A percentile compares a stretch with the other conserved stretches of the same genome.
These are phyloP conservation scores for Malus fusca DNA, from an alignment of 306 rosid species.

Conservation along the genomic window DNA sequence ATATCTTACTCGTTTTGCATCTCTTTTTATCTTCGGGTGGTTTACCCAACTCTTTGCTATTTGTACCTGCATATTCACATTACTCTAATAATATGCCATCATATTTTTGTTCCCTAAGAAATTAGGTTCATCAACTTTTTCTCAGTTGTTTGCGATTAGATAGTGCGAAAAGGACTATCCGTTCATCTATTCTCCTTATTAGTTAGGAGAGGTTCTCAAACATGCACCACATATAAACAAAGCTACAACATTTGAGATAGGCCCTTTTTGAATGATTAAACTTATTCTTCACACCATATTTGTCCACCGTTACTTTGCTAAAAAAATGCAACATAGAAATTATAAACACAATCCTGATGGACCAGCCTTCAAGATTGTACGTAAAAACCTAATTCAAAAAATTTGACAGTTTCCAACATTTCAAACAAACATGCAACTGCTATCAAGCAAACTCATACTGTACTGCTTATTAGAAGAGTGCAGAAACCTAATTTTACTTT, in stretches of 20 bases:
- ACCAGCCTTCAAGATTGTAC: too few species aligned
- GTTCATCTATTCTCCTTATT: neutral
- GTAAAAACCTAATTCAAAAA: neutral
- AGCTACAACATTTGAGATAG: neutral
- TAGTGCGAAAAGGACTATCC: neutral
- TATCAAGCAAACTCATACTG: neutral
- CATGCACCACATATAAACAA: neutral
- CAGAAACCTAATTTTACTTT: neutral
- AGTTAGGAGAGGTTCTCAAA: neutral
- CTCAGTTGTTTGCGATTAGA: neutral
- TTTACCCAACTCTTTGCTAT: neutral
- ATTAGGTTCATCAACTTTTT: neutral
- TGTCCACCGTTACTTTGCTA: neutral
- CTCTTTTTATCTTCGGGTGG: neutral
- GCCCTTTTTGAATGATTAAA: neutral
- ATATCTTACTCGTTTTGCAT: conserved; percentile 1
- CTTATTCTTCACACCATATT: neutral
- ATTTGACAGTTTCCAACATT: neutral
- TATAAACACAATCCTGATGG: too few species aligned
- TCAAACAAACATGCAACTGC: neutral
- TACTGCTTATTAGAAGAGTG: neutral
- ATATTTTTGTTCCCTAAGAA: neutral
- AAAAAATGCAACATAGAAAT: neutral
- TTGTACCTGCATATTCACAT: neutral
- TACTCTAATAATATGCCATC: neutral